phyloP scores from a whole-genome alignment of 306 rosid genomes.

The Pterocarpus santalinus region DNA sequence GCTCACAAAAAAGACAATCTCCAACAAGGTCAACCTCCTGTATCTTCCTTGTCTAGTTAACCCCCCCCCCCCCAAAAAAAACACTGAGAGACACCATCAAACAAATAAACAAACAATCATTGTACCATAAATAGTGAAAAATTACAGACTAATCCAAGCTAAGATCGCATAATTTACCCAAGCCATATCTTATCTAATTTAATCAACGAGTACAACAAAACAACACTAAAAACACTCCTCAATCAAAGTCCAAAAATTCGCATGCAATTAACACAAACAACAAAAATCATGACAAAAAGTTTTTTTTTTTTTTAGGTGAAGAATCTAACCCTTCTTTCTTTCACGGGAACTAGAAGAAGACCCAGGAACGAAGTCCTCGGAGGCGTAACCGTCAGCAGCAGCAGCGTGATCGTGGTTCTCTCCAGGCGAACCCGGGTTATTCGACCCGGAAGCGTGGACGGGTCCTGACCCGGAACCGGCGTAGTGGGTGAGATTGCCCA shows the following conservation, averaged over 20 bases:
- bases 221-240: not conserved
- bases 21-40: not conserved
- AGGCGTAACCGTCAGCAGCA: constrained; percentile 87
- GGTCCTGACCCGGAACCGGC: constrained; percentile 59
- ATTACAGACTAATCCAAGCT: constrained; percentile 5
- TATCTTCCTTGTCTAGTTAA: constrained; percentile 22
- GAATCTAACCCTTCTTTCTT: constrained; percentile 83
- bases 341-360: constrained; percentile 93
- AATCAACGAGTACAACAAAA: constrained; percentile 3
- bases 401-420: constrained; percentile 82
- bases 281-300: not conserved
- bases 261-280: constrained; percentile 30
- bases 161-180: constrained; percentile 41
- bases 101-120: not conserved
- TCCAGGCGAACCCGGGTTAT: constrained; percentile 83
- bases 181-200: not conserved
- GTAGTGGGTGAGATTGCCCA: constrained; percentile 95
- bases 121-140: not conserved
- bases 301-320: not conserved
- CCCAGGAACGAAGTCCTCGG: constrained; percentile 97
- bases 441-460: constrained; percentile 49
- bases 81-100: constrained; percentile 9
- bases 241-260: not conserved
- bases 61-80: not conserved
- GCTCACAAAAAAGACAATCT: constrained; percentile 14